phyloP scores from a whole-genome alignment of 495 filamentous ascomycete species.

The Hypoxylon lenormandii region DNA sequence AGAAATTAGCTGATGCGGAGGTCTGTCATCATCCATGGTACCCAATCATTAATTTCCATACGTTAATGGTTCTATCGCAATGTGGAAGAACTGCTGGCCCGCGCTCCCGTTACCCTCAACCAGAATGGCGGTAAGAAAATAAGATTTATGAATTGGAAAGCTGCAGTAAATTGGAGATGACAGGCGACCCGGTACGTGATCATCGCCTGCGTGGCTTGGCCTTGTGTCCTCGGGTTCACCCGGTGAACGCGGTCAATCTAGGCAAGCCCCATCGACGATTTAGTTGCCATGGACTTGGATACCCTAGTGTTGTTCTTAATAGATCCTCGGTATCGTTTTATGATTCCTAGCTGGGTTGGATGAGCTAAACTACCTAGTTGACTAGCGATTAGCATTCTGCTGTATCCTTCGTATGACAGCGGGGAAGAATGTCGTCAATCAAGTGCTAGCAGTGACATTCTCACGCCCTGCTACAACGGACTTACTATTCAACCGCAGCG shows the following conservation, averaged over 20 bases:
- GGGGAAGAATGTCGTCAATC: not conserved
- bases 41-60: conserved; percentile 2
- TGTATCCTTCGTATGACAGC: not conserved
- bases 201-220: not conserved
- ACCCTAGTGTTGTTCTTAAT: conserved; percentile 5
- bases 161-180: conserved; percentile 3
- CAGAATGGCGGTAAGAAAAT: conserved; percentile 12
- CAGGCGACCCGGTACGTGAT: not conserved
- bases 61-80: not conserved
- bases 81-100: not conserved
- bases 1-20: not conserved
- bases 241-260: not conserved
- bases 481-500: not conserved
- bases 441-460: not conserved
- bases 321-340: conserved; percentile 5
- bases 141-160: not conserved
- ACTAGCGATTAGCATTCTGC: not conserved
- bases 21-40: not conserved
- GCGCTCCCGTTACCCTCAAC: not conserved
- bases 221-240: conserved; percentile 3
- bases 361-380: not conserved
- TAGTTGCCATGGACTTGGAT: conserved; percentile 14
- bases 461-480: not conserved
- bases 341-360: not conserved
- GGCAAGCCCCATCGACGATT: not conserved